Conservation (phyloP, 2,329 filamentous ascomycete species). For the Akanthomyces dipterigenus region DNA sequence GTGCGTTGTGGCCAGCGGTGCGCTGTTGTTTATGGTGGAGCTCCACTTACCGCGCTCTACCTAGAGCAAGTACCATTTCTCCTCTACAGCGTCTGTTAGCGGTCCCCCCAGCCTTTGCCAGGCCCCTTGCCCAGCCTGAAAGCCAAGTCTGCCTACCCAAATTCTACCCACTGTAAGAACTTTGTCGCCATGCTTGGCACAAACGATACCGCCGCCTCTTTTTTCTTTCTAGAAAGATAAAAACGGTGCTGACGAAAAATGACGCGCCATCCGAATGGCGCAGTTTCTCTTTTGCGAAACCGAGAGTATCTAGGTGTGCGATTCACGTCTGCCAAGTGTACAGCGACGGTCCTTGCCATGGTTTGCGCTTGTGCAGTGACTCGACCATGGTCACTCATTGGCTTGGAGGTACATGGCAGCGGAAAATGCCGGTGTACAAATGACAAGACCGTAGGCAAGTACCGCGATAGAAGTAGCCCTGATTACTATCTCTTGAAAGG, state of each 20-base stretch:
- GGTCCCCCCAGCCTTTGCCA: too few species aligned
- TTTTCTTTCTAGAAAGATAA: too few species aligned
- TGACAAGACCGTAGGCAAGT: background rate
- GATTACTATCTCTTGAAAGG: background rate
- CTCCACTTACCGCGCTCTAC: background rate
- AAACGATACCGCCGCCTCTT: too few species aligned
- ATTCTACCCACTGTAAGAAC: too few species aligned
- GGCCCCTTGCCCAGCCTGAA: too few species aligned
- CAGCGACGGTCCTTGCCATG: background rate
- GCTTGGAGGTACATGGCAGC: background rate
- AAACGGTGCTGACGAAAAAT: background rate
- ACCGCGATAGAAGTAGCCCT: background rate
- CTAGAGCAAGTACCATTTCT: too few species aligned
- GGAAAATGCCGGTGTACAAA: background rate
- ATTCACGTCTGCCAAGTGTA: background rate
- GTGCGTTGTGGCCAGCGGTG: too few species aligned
- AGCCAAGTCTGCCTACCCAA: too few species aligned
- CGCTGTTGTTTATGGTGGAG: too few species aligned
- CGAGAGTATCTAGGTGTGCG: background rate
- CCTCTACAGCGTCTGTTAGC: background rate
- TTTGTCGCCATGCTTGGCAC: too few species aligned
- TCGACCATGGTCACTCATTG: background rate
- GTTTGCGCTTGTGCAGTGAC: background rate
- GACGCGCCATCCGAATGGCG: background rate
- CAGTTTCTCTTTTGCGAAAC: background rate